Evolutionary conservation across 768 basidiomycete species (phyloP).

Genomic region (Solioccasus polychromus): DNA sequence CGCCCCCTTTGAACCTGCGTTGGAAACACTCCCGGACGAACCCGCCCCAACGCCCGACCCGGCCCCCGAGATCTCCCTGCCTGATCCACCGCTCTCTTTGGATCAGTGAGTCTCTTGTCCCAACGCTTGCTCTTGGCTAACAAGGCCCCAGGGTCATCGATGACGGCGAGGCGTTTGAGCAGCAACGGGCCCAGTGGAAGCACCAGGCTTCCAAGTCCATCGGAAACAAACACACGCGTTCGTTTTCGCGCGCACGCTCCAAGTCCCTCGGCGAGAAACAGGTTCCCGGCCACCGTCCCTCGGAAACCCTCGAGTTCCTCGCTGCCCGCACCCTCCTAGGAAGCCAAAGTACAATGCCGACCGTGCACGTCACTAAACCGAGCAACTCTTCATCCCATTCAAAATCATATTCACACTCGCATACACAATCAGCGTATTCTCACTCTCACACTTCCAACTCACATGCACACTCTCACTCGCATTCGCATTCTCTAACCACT

Average conservation of each 20-base stretch:
- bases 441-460: constrained; percentile 24
- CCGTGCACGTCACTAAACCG: constrained; percentile 23
- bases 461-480: constrained; percentile 32
- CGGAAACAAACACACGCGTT: constrained; percentile 61
- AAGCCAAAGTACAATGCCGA: constrained; percentile 55
- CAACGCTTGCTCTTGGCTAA: background rate
- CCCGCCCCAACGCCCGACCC: constrained; percentile 4
- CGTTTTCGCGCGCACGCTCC: constrained; percentile 55
- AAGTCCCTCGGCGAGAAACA: constrained; percentile 27
- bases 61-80: constrained; percentile 47
- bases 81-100: constrained; percentile 59
- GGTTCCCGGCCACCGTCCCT: constrained; percentile 11
- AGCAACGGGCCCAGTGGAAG: constrained; percentile 67
- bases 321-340: constrained; percentile 67
- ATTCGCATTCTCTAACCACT: constrained; percentile 37
- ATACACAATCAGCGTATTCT: constrained; percentile 24
- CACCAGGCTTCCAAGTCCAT: constrained; percentile 59
- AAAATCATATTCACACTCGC: constrained; percentile 28
- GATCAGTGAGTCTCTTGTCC: constrained; percentile 32
- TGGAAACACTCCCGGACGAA: constrained; percentile 17
- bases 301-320: constrained; percentile 51
- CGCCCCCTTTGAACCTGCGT: constrained; percentile 15
- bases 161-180: constrained; percentile 58
- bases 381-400: constrained; percentile 19
- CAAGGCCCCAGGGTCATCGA: constrained; percentile 53